Conservation (phyloP, 2,329 filamentous ascomycete species). For the Ophiostoma perfectum region DNA sequence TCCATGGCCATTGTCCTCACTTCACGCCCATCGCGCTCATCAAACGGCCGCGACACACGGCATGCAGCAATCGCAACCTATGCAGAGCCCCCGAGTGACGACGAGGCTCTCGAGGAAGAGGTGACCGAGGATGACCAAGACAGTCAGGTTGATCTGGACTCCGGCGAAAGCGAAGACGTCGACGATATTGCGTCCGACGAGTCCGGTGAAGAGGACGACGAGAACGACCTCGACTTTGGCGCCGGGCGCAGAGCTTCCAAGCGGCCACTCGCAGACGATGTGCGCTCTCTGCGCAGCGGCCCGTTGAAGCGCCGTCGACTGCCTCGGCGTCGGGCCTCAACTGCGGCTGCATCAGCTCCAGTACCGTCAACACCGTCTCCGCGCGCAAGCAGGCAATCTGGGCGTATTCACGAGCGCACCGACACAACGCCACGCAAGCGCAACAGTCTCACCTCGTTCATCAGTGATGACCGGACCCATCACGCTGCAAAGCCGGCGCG, state of each 20-base stretch:
- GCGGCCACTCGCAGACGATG: background rate
- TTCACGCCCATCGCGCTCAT: conserved; percentile 8
- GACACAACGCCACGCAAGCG: background rate
- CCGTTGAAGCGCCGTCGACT: conserved; percentile 16
- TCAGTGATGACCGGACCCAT: background rate
- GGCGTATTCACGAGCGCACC: background rate
- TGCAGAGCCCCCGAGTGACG: conserved; percentile 13
- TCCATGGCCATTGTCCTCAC: background rate
- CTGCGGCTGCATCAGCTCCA: background rate
- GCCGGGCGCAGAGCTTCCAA: conserved; percentile 9
- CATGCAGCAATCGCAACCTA: conserved; percentile 19
- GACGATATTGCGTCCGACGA: background rate
- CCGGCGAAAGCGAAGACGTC: background rate
- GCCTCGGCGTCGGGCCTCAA: conserved; percentile 2
- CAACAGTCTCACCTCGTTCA: background rate
- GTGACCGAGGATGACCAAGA: background rate
- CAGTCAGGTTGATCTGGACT: background rate
- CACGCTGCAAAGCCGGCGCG: background rate
- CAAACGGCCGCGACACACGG: conserved; percentile 21
- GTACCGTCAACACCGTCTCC: background rate
- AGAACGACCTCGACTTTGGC: conserved; percentile 18
- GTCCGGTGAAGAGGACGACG: background rate
- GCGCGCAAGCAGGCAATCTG: background rate
- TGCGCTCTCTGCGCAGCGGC: background rate
- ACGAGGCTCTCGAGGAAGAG: conserved; percentile 11